Conservation (phyloP, 108 stramenopile genomes). For the Fistulifera pelliculosa region DNA sequence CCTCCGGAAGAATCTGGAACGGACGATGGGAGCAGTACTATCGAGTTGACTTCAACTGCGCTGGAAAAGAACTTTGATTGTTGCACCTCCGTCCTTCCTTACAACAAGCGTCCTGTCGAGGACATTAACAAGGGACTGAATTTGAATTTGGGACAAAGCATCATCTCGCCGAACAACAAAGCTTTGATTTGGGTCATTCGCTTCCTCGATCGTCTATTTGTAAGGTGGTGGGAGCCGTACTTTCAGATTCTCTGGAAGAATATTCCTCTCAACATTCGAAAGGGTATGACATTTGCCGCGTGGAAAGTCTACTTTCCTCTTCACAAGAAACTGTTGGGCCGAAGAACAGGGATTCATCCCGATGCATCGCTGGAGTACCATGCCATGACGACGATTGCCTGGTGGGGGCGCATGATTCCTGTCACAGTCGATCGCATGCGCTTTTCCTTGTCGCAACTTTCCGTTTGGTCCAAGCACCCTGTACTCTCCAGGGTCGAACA, state of each 20-base stretch:
- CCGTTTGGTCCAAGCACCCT: constrained; percentile 34
- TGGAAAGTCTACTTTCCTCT: constrained; percentile 62
- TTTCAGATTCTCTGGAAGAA: constrained; percentile 22
- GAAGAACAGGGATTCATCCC: constrained; percentile 47
- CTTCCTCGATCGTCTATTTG: constrained; percentile 20
- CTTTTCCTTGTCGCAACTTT: constrained; percentile 56
- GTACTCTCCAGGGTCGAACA: neutral
- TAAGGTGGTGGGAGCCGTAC: constrained; percentile 26
- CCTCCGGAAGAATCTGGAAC: no score
- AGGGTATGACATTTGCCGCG: constrained; percentile 32
- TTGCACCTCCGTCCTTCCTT: no score
- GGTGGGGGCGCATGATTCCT: constrained; percentile 56
- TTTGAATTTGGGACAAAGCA: constrained; percentile 48
- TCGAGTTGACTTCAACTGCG: no score
- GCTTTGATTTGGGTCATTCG: constrained; percentile 10
- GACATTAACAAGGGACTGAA: constrained; percentile 40
- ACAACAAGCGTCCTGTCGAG: constrained; percentile 5
- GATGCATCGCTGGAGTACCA: constrained; percentile 59
- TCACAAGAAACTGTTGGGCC: constrained; percentile 41
- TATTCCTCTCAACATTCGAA: constrained; percentile 34
- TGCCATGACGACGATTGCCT: constrained; percentile 60
- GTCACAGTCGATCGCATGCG: constrained; percentile 56
- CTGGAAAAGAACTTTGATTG: no score
- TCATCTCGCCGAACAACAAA: constrained; percentile 33
- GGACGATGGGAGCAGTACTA: no score